These are phyloP conservation scores for Rhodotorula kratochvilovae DNA, from an alignment of 768 basidiomycete genomes.

Conservation along the genomic window DNA sequence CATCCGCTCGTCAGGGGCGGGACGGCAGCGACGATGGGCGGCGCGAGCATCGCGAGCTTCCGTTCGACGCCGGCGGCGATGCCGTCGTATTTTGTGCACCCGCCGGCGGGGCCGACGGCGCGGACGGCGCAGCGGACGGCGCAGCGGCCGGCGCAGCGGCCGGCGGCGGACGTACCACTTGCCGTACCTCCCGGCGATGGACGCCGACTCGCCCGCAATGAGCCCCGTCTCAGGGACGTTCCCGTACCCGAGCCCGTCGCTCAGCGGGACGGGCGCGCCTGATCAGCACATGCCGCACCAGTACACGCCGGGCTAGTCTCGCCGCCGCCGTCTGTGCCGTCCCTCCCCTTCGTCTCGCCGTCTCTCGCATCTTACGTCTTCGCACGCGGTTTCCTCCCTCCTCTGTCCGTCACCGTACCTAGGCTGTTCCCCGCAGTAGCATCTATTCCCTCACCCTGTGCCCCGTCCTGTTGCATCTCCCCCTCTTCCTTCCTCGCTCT, in stretches of 20 bases:
- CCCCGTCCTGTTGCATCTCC: background rate
- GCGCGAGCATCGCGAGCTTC: slow-evolving; percentile 20
- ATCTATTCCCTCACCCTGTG: background rate
- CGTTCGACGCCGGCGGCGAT: slow-evolving; percentile 27
- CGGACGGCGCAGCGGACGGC: background rate
- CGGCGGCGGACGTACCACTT: background rate
- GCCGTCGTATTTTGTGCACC: slow-evolving; percentile 28
- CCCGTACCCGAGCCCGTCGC: background rate
- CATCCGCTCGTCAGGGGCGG: background rate
- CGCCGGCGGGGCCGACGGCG: background rate
- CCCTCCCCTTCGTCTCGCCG: background rate
- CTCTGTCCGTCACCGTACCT: no score
- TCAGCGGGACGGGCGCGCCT: background rate
- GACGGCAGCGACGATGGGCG: background rate
- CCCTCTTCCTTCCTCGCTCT: no score
- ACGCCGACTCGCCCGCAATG: background rate
- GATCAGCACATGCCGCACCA: background rate
- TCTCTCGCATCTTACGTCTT: no score
- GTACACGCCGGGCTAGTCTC: background rate
- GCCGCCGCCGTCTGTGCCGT: background rate
- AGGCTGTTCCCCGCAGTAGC: no score
- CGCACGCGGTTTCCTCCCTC: no score
- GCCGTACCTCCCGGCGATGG: slow-evolving; percentile 10
- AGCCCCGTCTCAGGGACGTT: slow-evolving; percentile 2
- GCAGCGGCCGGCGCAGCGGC: background rate